Conservation (phyloP, 352 stramenopile genomes). For the Bremia lactucae region DNA sequence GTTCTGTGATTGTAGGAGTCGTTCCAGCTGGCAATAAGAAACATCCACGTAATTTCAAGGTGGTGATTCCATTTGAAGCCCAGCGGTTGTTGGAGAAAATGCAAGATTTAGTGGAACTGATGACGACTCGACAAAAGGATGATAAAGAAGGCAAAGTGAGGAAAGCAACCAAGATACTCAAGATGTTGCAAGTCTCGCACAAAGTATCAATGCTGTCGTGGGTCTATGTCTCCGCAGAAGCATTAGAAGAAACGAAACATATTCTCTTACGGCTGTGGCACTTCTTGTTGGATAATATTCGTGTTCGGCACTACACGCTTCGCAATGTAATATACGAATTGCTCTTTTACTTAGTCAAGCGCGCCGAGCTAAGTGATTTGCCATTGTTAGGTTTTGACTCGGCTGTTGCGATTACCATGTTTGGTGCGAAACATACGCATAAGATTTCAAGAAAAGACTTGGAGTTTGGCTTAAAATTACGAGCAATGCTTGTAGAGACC, state of each 20-base stretch:
- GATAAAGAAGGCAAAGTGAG: conserved; percentile 86
- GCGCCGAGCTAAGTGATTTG: conserved; percentile 75
- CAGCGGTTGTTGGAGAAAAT: conserved; percentile 85
- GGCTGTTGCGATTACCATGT: conserved; percentile 40
- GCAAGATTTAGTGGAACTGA: conserved; percentile 80
- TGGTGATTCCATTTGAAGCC: conserved; percentile 76
- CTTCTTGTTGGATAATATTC: conserved; percentile 84
- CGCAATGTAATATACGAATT: conserved; percentile 86
- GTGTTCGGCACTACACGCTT: conserved; percentile 82
- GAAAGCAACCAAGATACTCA: conserved; percentile 84
- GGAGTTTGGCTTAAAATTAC: conserved; percentile 77
- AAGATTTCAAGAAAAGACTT: conserved; percentile 76
- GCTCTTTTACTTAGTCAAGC: conserved; percentile 84
- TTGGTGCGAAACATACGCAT: conserved; percentile 60
- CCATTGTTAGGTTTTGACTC: conserved; percentile 78
- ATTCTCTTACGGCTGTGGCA: conserved; percentile 81
- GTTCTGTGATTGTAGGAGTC: conserved; percentile 75
- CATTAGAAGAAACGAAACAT: conserved; percentile 79
- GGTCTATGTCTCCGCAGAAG: conserved; percentile 76
- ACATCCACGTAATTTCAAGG: conserved; percentile 51
- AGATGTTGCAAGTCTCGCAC: conserved; percentile 84
- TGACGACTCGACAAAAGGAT: conserved; percentile 82
- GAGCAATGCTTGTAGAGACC: conserved; percentile 83
- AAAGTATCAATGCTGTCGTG: conserved; percentile 86
- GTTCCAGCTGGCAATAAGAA: conserved; percentile 47